Evolutionary conservation across 1,284 basidiomycete species (phyloP).

Genomic region (Tremellales sp.): DNA sequence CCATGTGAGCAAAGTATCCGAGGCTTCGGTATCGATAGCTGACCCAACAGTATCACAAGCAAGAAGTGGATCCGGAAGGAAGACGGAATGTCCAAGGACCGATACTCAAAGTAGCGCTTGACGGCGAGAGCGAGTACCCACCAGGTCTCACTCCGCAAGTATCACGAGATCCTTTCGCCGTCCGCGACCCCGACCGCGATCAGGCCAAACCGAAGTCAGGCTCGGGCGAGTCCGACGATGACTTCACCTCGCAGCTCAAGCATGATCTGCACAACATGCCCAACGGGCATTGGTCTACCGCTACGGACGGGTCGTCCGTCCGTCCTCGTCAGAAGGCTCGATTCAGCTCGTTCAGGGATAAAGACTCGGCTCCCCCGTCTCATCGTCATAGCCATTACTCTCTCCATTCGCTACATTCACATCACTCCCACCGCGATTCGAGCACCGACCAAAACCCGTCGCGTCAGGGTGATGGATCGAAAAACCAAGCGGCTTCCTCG

Average conservation of each 20-base stretch:
- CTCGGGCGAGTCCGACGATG: not conserved
- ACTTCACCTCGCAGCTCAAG: not conserved
- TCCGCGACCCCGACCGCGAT: not conserved
- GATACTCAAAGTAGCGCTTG: slow-evolving; percentile 30
- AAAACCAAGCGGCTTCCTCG: too few relatives aligned
- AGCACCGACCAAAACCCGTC: not conserved
- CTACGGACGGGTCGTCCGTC: slow-evolving; percentile 1
- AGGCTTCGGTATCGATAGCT: slow-evolving; percentile 1
- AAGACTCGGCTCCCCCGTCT: not conserved
- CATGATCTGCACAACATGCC: not conserved
- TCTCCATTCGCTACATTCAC: too few relatives aligned
- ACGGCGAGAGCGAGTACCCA: slow-evolving; percentile 32
- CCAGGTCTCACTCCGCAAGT: slow-evolving; percentile 30
- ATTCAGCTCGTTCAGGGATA: slow-evolving; percentile 19
- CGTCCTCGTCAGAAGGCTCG: slow-evolving; percentile 3
- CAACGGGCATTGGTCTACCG: slow-evolving; percentile 6
- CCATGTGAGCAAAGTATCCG: slow-evolving; percentile 26
- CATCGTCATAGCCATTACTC: too few relatives aligned
- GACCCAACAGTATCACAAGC: slow-evolving; percentile 22
- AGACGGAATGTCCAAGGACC: too few relatives aligned
- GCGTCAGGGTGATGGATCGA: not conserved
- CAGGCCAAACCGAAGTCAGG: too few relatives aligned
- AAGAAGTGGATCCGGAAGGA: slow-evolving; percentile 14
- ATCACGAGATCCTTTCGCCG: slow-evolving; percentile 13
- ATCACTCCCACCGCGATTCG: not conserved